Conservation (phyloP, 805 yeast genomes). For the Cyberlindnera petersonii region DNA sequence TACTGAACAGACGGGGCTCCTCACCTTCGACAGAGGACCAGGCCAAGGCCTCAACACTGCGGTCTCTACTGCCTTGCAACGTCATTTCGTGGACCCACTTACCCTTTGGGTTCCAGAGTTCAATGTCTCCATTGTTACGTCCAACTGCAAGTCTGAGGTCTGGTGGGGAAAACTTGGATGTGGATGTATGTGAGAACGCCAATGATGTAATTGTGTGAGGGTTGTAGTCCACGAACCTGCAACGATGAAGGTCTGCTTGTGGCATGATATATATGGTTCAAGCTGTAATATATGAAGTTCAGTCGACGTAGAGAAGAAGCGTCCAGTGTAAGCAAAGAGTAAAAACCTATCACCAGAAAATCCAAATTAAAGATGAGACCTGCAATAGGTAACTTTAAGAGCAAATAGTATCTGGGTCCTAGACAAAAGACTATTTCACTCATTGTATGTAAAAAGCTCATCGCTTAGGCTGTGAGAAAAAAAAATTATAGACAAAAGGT, state of each 20-base stretch:
- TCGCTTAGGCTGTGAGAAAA: conserved; percentile 6
- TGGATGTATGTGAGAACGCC: conserved; percentile 66
- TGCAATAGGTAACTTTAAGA: too few species aligned
- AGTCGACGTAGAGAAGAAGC: not conserved
- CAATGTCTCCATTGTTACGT: conserved; percentile 90
- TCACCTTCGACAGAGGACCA: conserved; percentile 59
- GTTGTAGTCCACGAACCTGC: conserved; percentile 84
- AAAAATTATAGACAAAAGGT: not conserved
- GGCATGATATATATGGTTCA: conserved; percentile 1
- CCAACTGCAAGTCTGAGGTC: conserved; percentile 85
- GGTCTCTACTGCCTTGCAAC: conserved; percentile 74
- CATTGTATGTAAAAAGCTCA: conserved; percentile 7
- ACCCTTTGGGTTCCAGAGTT: conserved; percentile 86
- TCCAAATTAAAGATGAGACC: too few species aligned
- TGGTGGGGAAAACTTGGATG: conserved; percentile 42
- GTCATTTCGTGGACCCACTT: conserved; percentile 77
- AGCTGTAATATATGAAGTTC: not conserved
- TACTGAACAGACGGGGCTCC: conserved; percentile 75
- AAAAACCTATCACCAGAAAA: too few species aligned
- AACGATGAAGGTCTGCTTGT: conserved; percentile 57
- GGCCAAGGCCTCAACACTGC: conserved; percentile 84
- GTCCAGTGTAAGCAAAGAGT: not conserved
- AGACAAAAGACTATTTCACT: too few species aligned
- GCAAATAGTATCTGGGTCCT: too few species aligned
- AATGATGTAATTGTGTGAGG: conserved; percentile 82